Base-by-base conservation (phyloP, 345 rosid species). In the Balakata baccata region DNA sequence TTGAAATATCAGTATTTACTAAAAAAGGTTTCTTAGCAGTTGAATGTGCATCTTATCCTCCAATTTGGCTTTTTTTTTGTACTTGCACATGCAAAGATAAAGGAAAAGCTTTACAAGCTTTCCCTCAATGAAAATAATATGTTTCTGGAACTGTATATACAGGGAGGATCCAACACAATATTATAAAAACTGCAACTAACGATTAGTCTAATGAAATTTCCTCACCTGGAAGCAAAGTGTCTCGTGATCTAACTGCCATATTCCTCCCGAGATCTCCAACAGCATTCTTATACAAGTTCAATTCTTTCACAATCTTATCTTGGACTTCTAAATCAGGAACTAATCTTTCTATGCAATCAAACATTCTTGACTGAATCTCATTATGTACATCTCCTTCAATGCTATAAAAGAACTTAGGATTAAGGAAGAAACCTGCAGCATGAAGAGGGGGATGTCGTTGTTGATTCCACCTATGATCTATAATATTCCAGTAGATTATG, bases 211-310 rank as follows among this genome's bases (percentile, higher is more conserved):
- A 77, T 29, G 74, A 46, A 63, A 64, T 49, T 25, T 12, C 3
- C 79, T 51, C 77, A 90, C 97, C 91, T 73, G 97, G 96, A 83
- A 82, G 88, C 79, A 91, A 60, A 67, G 90, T 88, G 69, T 91
- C 98, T 67, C 88, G 86, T 63, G 97, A 91, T 84, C 98, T 85
- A 71, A 89, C 75, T 18, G 98, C 93, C 88, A 95, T 85, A 80
- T 91, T 91, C 84, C 97, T 92, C 74, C 94, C 98, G 14, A 95
- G 89, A 79, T 92, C 92, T 59, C 99, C 98, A 67, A 69, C 80
- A 64, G 92, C 91, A 80, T 80, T 84, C 87, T 89, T 92, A 81
- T 95, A 95, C 2, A 78, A 79, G 80, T 77, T 83, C 54, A 91
- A 78, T 78, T 92, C 97, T 83, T 87, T 89, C 17, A 80, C 85